Base-by-base conservation (phyloP, 441 rosid genomes). In the Brassica hybrid region DNA sequence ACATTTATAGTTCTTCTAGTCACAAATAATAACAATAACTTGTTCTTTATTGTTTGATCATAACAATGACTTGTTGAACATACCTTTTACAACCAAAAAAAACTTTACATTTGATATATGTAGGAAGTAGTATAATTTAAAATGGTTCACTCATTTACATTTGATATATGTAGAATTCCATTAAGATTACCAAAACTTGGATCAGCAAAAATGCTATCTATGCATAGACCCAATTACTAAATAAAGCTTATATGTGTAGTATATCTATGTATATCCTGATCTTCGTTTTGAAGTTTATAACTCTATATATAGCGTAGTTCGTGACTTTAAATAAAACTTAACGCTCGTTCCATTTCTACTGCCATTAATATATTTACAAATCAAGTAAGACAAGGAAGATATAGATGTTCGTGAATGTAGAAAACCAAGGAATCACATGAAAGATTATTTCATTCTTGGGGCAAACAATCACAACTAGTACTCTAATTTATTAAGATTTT, bases 381-480 rank as follows among this genome's bases (percentile, higher is more conserved):
- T 61, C 30, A 67, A 73, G 61, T 38, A 67, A 67, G 75, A 79
- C 74, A 67, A 79, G 43, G 81, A 69, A 64, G 57, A 60, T 21
- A 69, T 79, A 58, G 79, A 57, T 74, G 32, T 57, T 74, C 75
- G 79, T 74, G 79, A 74, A 79, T 69, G 72, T 79, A 74, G 75
- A 63, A 69, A 74, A 57, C 79, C 75, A 79, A 79, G 79, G 75
- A 79, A 73, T 74, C 82, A 74, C 82, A 74, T 74, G 81, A 62
- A 66, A 79, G 78, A 73, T n/a, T 73, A 62, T 54, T 61, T 73
- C 66, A 25, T 18, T 68, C 63, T 67, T 5, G 23, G 60, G 74
- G 50, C 23, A 73, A 72, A 52, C 50, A 73, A 62, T 36, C 68
- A 72, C 73, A 65, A 34, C 73, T 32, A 60, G 59, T 67, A 60